phyloP scores from a whole-genome alignment of 495 filamentous ascomycete species.

The Friedmanniomyces endolithicus region DNA sequence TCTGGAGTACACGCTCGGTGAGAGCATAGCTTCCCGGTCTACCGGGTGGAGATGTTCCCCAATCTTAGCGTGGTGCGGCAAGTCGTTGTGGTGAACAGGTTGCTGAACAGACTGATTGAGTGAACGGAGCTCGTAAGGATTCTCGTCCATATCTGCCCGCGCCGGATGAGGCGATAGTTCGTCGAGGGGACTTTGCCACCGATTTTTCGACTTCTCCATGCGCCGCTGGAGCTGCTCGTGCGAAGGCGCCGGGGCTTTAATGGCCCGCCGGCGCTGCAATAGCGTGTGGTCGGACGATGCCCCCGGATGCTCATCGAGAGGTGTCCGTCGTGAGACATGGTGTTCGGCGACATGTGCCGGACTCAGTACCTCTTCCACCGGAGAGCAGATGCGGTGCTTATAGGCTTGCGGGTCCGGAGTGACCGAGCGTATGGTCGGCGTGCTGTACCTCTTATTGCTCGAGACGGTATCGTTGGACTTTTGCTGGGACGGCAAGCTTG shows the following conservation, averaged over 20 bases:
- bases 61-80: conserved; percentile 16
- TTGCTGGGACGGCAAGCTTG: conserved; percentile 17
- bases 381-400: conserved; percentile 8
- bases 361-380: conserved; percentile 15
- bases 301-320: neutral
- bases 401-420: conserved; percentile 16
- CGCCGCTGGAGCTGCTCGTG: conserved; percentile 23
- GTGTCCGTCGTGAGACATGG: neutral
- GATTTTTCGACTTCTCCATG: conserved; percentile 20
- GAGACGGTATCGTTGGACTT: neutral
- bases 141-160: conserved; percentile 12
- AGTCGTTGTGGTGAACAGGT: neutral
- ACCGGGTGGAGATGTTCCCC: neutral
- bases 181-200: conserved; percentile 28
- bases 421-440: conserved; percentile 19
- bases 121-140: conserved; percentile 19
- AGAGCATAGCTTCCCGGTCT: conserved; percentile 15
- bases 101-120: conserved; percentile 11
- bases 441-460: conserved; percentile 1
- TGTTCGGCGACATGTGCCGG: neutral
- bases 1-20: conserved; percentile 30
- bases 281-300: neutral
- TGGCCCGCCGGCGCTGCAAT: conserved; percentile 4
- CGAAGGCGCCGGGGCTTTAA: conserved; percentile 22
- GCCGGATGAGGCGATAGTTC: conserved; percentile 18